phyloP scores from a whole-genome alignment of 2,329 filamentous ascomycete species.

The Pestalotiopsis sp. region DNA sequence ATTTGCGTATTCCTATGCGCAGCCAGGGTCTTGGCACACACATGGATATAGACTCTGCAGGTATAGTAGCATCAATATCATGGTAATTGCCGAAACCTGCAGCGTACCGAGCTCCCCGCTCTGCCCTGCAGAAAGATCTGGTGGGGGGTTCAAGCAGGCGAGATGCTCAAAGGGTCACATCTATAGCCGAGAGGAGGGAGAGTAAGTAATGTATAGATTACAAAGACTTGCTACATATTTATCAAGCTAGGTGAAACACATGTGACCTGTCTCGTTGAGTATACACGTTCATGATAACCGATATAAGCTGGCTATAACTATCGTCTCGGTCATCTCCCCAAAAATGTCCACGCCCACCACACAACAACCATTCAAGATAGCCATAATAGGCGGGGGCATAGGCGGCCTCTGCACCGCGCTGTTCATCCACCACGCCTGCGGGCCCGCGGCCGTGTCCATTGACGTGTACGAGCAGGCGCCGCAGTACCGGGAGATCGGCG shows the following conservation, averaged over 20 bases:
- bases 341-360: background rate
- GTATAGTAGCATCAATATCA: background rate
- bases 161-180: background rate
- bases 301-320: too few relatives aligned
- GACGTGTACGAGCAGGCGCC: constrained; percentile 38
- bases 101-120: background rate
- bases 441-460: constrained; percentile 21
- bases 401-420: constrained; percentile 39
- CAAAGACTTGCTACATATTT: too few relatives aligned
- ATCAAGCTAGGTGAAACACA: too few relatives aligned
- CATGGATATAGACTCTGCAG: background rate
- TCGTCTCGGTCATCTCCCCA: too few relatives aligned
- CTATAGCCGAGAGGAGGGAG: background rate
- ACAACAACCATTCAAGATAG: constrained; percentile 23
- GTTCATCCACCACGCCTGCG: constrained; percentile 35
- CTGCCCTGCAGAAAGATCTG: background rate
- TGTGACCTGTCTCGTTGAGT: too few relatives aligned
- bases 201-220: too few relatives aligned
- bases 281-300: too few relatives aligned
- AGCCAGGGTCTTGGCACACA: background rate
- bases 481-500: constrained; percentile 37
- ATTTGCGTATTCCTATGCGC: background rate
- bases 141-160: background rate
- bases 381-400: constrained; percentile 42
- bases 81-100: background rate